Base-by-base conservation (phyloP, 2,329 filamentous ascomycete genomes). In the Leptoxyphium fumago region DNA sequence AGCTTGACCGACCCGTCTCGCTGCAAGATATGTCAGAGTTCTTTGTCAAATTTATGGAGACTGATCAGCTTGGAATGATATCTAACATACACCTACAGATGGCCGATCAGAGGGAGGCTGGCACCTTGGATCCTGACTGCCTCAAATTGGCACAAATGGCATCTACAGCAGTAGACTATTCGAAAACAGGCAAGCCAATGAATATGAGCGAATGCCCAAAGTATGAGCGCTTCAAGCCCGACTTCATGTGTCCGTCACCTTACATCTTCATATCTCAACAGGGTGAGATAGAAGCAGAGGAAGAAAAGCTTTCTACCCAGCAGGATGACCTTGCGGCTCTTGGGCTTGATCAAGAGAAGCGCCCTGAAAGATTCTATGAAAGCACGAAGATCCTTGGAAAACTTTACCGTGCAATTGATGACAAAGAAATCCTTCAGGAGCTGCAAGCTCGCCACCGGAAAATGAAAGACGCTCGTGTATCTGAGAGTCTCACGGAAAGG, bases 21-120 rank as follows among this genome's bases (percentile, higher is more conserved):
- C 60, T 61, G 2, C 59, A 73, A 1, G 84, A 93, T 51, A 91
- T 94, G 65, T 78, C 77, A 0, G 68, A 82, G 10, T 91, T 89
- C 61, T 91, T 94, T 49, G 70, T 93, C n/a, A 68, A 78, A 13
- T 86, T 85, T 48, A 84, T 85, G 77, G 59, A 65, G n/a, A 62
- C 58, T 30, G 65, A 69, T 48, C 58, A 60, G n/a, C 53, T 69
- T 1, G 66, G 65, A 2, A 59, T 61, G 39, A 62, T 69, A 9
- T 63, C 61, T 13, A 66, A 54, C 40, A 57, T 59, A 13, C 67
- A 69, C 46, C 58, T 64, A 46, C 58, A 65, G 36, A 48, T 64
- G 29, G 66, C 66, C 2, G 66, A 69, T 49, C 54, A 59, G 28
- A 48, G 54, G 6, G 34, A 45, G 1, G 17, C 28, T 1, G 63